Evolutionary conservation across 176 grass and related monocot species (phyloP).

Genomic region (Musa acuminata): DNA sequence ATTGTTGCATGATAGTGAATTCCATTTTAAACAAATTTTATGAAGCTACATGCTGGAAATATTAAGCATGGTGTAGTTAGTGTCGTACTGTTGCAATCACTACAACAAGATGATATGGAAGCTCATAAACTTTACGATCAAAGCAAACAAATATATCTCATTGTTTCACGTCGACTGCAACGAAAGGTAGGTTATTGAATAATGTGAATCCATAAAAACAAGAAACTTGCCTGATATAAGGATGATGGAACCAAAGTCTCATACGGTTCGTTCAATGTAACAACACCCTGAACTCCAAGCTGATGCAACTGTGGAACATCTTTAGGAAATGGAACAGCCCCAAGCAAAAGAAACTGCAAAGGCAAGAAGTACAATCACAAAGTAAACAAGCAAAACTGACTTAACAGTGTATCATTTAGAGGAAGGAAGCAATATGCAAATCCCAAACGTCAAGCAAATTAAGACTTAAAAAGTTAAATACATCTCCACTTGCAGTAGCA

Average conservation of each 20-base stretch:
- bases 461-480: too few relatives aligned
- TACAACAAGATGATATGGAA: background rate
- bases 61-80: background rate
- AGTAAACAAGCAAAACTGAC: background rate
- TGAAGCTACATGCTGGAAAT: background rate
- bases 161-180: too few relatives aligned
- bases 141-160: background rate
- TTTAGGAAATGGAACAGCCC: conserved; percentile 75
- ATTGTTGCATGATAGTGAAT: too few relatives aligned
- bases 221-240: conserved; percentile 60
- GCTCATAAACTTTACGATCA: background rate
- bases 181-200: background rate
- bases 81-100: background rate
- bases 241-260: conserved; percentile 76
- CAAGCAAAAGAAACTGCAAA: conserved; percentile 68
- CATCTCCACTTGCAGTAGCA: too few relatives aligned
- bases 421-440: background rate
- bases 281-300: conserved; percentile 58
- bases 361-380: background rate
- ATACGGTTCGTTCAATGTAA: conserved; percentile 84
- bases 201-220: background rate
- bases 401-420: background rate
- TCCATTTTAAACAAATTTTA: background rate
- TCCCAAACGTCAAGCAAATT: too few relatives aligned
- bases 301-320: conserved; percentile 61